phyloP scores from a whole-genome alignment of 352 stramenopile species.

The Plasmopara halstedii region DNA sequence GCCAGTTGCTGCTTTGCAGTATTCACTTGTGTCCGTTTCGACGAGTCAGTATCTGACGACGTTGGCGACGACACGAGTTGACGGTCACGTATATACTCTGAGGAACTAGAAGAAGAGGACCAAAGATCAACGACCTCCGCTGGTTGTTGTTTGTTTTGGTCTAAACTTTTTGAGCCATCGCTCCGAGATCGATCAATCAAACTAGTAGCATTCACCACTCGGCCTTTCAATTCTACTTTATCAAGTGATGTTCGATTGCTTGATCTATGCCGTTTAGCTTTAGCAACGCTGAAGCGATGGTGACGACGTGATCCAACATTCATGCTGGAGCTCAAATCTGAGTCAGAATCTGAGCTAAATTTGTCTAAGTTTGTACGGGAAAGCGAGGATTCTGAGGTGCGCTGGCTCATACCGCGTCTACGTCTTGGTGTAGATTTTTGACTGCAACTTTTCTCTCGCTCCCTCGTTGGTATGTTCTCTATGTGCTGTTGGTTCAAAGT shows the following conservation, averaged over 20 bases:
- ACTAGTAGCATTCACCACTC: too few species aligned
- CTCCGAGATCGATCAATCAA: too few species aligned
- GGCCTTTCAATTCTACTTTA: too few species aligned
- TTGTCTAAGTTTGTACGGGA: constrained; percentile 4
- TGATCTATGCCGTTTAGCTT: neutral
- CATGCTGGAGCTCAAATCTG: constrained; percentile 1
- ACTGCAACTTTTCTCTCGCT: neutral
- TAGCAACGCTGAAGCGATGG: neutral
- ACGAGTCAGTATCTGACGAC: constrained; percentile 7
- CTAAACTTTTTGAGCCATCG: too few species aligned
- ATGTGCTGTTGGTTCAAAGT: neutral
- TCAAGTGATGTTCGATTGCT: too few species aligned
- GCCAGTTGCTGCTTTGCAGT: constrained; percentile 7
- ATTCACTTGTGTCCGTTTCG: neutral
- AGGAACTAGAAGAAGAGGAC: constrained; percentile 19
- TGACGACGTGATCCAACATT: neutral
- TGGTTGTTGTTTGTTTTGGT: too few species aligned
- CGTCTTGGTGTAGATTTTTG: neutral
- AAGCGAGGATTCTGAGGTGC: neutral
- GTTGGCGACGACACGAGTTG: constrained; percentile 2
- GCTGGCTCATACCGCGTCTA: too few species aligned
- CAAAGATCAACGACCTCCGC: constrained; percentile 18
- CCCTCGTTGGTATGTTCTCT: constrained; percentile 2
- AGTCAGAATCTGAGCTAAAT: neutral
- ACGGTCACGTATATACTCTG: neutral